A percentile compares a stretch with the other conserved stretches of the same genome.
These are phyloP conservation scores for Benincasa hispida DNA, from an alignment of 306 rosid genomes.

Conservation along the genomic window DNA sequence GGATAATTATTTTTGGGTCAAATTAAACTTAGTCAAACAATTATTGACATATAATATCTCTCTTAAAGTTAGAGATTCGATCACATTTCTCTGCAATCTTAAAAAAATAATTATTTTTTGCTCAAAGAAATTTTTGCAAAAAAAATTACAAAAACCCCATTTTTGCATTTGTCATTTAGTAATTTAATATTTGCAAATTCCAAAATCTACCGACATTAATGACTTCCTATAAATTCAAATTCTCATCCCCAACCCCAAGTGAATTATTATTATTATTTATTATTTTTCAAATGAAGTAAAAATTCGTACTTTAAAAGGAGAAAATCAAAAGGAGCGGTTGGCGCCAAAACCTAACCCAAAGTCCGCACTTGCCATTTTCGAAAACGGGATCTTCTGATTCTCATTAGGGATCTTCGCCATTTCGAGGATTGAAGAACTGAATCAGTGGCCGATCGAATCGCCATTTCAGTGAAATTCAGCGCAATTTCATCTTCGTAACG, in stretches of 20 bases:
- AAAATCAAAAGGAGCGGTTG: slow-evolving; percentile 12
- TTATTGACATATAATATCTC: no score
- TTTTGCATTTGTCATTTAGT: neutral
- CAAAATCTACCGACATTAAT: neutral
- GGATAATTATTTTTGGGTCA: no score
- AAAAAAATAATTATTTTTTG: no score
- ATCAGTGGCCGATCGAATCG: neutral
- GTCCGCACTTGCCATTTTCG: slow-evolving; percentile 10
- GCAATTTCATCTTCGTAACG: slow-evolving; percentile 5
- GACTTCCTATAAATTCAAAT: neutral
- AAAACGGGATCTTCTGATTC: neutral
- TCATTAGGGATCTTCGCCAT: neutral
- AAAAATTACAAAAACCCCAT: no score
- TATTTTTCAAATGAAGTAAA: neutral
- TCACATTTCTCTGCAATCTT: no score
- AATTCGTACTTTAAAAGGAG: neutral
- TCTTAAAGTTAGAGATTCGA: no score
- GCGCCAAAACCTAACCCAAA: slow-evolving; percentile 40
- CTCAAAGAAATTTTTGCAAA: no score
- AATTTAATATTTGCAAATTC: neutral
- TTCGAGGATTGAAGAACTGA: neutral
- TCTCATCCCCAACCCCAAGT: no score
- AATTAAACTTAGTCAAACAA: no score
- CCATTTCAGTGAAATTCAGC: neutral
- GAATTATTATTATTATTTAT: no score